These are phyloP conservation scores for Serendipita sp. DNA, from an alignment of 768 basidiomycete species.

Conservation along the genomic window DNA sequence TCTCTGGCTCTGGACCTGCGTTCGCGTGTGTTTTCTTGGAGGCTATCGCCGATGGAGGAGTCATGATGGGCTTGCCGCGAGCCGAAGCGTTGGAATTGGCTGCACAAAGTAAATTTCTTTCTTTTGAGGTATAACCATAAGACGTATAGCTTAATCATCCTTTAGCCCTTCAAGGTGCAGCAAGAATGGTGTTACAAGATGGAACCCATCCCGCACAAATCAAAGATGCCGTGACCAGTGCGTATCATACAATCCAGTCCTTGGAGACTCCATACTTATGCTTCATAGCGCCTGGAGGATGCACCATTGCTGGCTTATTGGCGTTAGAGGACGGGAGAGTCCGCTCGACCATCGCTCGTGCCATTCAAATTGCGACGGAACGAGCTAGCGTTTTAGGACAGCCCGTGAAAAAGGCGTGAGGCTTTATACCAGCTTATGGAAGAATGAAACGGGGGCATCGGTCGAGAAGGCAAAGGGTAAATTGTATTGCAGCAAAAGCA, in stretches of 20 bases:
- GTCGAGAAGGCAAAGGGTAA: background rate
- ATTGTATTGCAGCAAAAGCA: background rate
- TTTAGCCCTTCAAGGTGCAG: conserved; percentile 64
- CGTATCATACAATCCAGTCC: conserved; percentile 18
- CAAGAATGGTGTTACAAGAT: conserved; percentile 81
- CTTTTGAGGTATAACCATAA: background rate
- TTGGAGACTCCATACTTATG: background rate
- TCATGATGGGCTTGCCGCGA: conserved; percentile 98
- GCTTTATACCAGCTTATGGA: background rate
- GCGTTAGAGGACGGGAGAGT: conserved; percentile 89
- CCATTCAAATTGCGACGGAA: conserved; percentile 86
- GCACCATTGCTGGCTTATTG: conserved; percentile 93
- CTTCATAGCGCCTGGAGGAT: conserved; percentile 78
- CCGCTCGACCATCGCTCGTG: conserved; percentile 84
- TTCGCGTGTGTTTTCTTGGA: conserved; percentile 95
- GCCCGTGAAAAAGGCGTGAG: conserved; percentile 33
- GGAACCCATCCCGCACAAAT: conserved; percentile 90
- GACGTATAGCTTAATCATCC: no score
- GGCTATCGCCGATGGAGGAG: conserved; percentile 97
- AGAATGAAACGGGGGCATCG: background rate
- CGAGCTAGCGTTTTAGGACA: conserved; percentile 77
- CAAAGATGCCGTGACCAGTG: conserved; percentile 95
- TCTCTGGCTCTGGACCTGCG: conserved; percentile 91
- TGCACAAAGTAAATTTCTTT: conserved; percentile 54
- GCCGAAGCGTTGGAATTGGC: conserved; percentile 89